phyloP scores from a whole-genome alignment of 2,329 filamentous ascomycete genomes.

The Daldinia sp. region DNA sequence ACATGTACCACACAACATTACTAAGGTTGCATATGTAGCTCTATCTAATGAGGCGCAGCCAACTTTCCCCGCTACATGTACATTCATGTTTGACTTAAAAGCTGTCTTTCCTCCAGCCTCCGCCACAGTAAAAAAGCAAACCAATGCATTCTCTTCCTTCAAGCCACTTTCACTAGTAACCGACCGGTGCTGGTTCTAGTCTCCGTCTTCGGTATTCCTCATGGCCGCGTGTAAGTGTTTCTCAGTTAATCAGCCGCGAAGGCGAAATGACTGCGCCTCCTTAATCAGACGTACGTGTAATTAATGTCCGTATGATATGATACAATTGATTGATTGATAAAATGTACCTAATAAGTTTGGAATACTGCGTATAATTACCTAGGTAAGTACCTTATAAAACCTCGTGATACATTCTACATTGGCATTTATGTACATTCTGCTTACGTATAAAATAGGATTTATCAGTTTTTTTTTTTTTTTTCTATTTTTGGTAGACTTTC shows the following conservation, averaged over 20 bases:
- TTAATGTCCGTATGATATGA: too few relatives aligned
- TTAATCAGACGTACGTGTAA: not conserved
- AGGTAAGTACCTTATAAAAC: too few relatives aligned
- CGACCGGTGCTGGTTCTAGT: too few relatives aligned
- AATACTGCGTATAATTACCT: too few relatives aligned
- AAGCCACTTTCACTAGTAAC: not conserved
- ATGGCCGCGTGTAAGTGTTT: not conserved
- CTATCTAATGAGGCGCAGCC: slow-evolving; percentile 23
- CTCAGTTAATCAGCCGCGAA: slow-evolving; percentile 20
- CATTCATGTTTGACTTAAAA: not conserved
- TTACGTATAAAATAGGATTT: slow-evolving; percentile 3
- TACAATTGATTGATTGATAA: too few relatives aligned
- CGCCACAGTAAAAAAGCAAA: slow-evolving; percentile 9
- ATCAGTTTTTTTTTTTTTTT: not conserved
- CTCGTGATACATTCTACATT: not conserved
- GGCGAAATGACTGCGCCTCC: slow-evolving; percentile 36
- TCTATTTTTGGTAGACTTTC: not conserved
- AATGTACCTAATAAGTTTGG: too few relatives aligned
- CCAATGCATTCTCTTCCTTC: not conserved
- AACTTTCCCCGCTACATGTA: not conserved
- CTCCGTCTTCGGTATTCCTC: not conserved
- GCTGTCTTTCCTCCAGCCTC: not conserved
- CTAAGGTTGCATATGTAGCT: too few relatives aligned
- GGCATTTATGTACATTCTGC: not conserved
- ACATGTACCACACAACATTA: not conserved